Conservation (phyloP, 2,329 filamentous ascomycete genomes). For the Aphanocladium album region DNA sequence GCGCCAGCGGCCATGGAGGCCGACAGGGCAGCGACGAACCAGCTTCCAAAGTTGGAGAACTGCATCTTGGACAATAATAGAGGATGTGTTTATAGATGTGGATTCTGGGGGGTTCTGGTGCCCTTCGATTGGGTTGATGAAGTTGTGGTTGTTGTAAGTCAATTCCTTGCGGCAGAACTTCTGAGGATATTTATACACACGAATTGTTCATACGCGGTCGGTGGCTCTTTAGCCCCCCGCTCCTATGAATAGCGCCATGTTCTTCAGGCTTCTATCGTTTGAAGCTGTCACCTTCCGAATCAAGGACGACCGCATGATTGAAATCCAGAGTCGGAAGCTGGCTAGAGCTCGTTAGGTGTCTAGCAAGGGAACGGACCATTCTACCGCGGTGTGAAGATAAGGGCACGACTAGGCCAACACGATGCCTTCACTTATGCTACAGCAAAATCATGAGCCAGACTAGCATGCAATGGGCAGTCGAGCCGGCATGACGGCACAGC, state of each 20-base stretch:
- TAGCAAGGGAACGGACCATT: background rate
- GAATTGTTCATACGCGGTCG: background rate
- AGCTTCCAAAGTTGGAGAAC: slow-evolving; percentile 7
- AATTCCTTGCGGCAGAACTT: background rate
- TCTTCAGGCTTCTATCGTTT: background rate
- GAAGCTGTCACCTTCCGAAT: background rate
- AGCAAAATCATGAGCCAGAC: background rate
- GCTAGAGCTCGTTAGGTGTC: background rate
- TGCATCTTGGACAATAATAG: background rate
- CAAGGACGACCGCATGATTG: background rate
- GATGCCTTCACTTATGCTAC: background rate
- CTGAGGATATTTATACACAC: background rate
- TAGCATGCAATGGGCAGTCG: slow-evolving; percentile 1
- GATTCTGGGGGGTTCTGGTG: background rate
- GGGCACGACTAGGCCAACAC: background rate
- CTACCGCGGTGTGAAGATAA: background rate
- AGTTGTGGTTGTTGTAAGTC: background rate
- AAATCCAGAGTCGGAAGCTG: background rate
- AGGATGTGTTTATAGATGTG: background rate
- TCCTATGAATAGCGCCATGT: background rate
- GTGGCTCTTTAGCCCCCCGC: background rate
- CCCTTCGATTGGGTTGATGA: background rate
- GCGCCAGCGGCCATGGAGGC: slow-evolving; percentile 13
- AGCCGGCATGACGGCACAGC: background rate
- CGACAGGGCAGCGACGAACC: slow-evolving; percentile 1